Conservation (phyloP, 352 stramenopile genomes). For the Phytophthora fragariaefolia region DNA sequence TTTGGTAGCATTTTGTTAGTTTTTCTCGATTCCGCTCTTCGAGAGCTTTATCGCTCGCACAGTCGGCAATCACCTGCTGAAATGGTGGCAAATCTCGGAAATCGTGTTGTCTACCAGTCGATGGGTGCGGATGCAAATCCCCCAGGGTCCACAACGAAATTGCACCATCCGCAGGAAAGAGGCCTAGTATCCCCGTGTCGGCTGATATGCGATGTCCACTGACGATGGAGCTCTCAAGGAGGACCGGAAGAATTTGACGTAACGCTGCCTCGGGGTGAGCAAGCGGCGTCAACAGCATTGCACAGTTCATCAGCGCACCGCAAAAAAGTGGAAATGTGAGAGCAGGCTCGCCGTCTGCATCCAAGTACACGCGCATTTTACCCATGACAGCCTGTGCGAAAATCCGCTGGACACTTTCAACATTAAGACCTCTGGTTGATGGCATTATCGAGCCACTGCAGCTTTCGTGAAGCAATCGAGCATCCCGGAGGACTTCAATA, state of each 20-base stretch:
- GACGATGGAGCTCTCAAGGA: constrained; percentile 15
- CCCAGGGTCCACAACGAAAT: constrained; percentile 20
- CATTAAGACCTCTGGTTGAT: neutral
- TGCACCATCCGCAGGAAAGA: constrained; percentile 10
- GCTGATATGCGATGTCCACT: neutral
- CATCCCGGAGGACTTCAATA: constrained; percentile 50
- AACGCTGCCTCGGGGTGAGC: constrained; percentile 18
- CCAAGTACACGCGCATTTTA: constrained; percentile 65
- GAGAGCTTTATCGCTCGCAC: constrained; percentile 30
- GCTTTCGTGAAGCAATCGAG: constrained; percentile 20
- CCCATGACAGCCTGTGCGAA: constrained; percentile 66
- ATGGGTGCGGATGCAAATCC: neutral
- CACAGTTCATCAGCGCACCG: constrained; percentile 58
- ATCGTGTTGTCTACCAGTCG: constrained; percentile 4
- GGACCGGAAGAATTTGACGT: constrained; percentile 17
- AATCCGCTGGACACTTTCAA: constrained; percentile 41
- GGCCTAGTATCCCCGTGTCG: constrained; percentile 19
- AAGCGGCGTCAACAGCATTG: constrained; percentile 41
- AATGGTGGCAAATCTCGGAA: constrained; percentile 40
- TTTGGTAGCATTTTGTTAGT: constrained; percentile 29
- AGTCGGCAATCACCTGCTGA: constrained; percentile 46
- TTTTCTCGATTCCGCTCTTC: constrained; percentile 37
- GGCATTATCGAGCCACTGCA: neutral
- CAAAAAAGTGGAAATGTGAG: constrained; percentile 67
- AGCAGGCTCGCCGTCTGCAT: constrained; percentile 52